A percentile compares a stretch with the other conserved stretches of the same genome.
Conservation (phyloP, 495 filamentous ascomycete species). For the Hypoxylon lenormandii region DNA sequence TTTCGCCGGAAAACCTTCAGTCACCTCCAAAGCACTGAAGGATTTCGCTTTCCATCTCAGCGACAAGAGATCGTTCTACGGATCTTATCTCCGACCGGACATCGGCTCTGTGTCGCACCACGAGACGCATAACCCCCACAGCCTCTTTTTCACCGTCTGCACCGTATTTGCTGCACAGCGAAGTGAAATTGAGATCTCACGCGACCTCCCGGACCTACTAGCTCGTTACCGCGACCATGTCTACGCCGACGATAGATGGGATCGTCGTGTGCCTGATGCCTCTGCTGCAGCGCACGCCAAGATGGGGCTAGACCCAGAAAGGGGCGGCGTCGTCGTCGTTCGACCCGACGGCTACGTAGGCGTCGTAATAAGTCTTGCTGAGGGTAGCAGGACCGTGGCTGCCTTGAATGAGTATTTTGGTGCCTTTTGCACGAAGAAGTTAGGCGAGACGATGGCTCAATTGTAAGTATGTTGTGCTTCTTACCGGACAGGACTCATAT, state of each 20-base stretch:
- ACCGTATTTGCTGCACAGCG: slow-evolving; percentile 76
- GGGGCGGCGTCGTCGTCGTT: slow-evolving; percentile 82
- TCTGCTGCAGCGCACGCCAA: slow-evolving; percentile 83
- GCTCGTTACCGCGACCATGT: slow-evolving; percentile 83
- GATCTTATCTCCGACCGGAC: slow-evolving; percentile 71
- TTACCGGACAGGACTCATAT: neutral
- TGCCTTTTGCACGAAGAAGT: slow-evolving; percentile 67
- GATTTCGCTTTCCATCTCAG: slow-evolving; percentile 75
- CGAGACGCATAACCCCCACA: slow-evolving; percentile 85
- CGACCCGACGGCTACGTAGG: slow-evolving; percentile 89
- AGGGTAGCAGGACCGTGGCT: slow-evolving; percentile 81
- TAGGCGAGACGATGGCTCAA: slow-evolving; percentile 52
- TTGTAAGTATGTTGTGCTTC: slow-evolving; percentile 41
- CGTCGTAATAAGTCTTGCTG: slow-evolving; percentile 75
- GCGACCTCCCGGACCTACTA: slow-evolving; percentile 73
- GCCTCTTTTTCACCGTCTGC: slow-evolving; percentile 80
- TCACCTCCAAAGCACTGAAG: slow-evolving; percentile 67
- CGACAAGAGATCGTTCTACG: slow-evolving; percentile 76
- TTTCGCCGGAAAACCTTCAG: slow-evolving; percentile 76
- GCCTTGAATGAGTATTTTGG: slow-evolving; percentile 86
- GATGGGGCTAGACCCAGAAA: slow-evolving; percentile 80
- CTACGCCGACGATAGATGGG: slow-evolving; percentile 86
- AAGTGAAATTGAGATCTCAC: slow-evolving; percentile 71
- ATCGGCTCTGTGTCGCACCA: slow-evolving; percentile 75
- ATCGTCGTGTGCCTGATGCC: slow-evolving; percentile 74